A percentile compares a stretch with the other conserved stretches of the same genome.
Conservation (phyloP, 148 eudicot genomes). For the Spergularia bocconei region DNA sequence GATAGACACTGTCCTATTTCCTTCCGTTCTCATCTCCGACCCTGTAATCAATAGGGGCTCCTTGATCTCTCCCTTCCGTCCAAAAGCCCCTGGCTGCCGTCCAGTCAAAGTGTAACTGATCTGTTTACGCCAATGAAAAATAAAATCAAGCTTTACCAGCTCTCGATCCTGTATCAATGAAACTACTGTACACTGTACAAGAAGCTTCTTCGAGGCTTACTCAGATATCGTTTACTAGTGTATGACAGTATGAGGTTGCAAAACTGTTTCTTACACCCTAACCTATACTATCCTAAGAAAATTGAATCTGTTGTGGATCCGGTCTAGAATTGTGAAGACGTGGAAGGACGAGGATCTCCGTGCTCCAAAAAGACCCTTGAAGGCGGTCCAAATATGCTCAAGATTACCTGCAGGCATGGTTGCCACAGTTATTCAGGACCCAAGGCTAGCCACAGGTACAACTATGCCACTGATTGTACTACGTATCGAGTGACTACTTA, state of each 20-base stretch:
- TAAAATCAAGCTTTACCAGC: slow-evolving; percentile 10
- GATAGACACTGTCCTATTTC: not conserved
- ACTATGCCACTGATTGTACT: not conserved
- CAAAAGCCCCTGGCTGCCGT: no score
- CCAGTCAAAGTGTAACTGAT: not conserved
- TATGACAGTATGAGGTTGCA: slow-evolving; percentile 20
- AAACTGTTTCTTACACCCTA: slow-evolving; percentile 19
- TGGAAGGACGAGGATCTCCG: slow-evolving; percentile 65
- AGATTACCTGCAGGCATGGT: slow-evolving; percentile 53
- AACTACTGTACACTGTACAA: slow-evolving; percentile 25
- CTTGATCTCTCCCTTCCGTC: not conserved
- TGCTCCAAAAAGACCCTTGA: slow-evolving; percentile 58
- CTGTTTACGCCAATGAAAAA: slow-evolving; percentile 19
- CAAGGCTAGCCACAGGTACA: not conserved
- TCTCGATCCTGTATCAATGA: slow-evolving; percentile 12
- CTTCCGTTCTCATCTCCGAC: not conserved
- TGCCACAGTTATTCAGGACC: not conserved
- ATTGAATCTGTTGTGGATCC: slow-evolving; percentile 20
- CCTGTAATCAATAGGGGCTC: not conserved
- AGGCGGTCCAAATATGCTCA: slow-evolving; percentile 88
- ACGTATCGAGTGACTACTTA: not conserved
- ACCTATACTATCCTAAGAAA: not conserved
- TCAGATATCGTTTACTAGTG: slow-evolving; percentile 9
- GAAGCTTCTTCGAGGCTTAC: slow-evolving; percentile 21
- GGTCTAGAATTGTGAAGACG: slow-evolving; percentile 41